Base-by-base conservation (phyloP, 192 early-diverging fungal species). In the Coemansia umbellata region DNA sequence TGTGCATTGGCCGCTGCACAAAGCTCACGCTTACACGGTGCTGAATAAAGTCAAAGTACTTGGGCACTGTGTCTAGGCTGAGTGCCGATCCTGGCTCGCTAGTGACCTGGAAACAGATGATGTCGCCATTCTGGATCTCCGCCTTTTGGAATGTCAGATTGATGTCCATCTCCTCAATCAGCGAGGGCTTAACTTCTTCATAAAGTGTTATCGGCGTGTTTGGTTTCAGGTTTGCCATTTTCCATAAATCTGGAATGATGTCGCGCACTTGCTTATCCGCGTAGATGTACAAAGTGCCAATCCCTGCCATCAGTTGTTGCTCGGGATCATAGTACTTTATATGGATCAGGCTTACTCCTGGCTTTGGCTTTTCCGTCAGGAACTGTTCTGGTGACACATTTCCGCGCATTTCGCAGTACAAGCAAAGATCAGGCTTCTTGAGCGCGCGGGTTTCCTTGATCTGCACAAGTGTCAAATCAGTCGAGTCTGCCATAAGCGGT, bases 71-170 rank as follows among this genome's bases (percentile, higher is more conserved):
- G 36, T 47, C 37, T 31, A 51, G 24, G 24, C 17, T 26, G 24
- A 14, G 14, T 6, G 24, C 43, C 1, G 32, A 30, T 2, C 22
- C 48, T 28, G 40, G 39, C 1, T 39, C 47, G 10, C 8, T 44
- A 0, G 17, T 10, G 19, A 47, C 31, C 21, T 67, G 69, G 66
- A 88, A 85, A 55, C 82, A 87, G 48, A 99, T 82, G 48, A 99
- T 97, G 61, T 99, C 96, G 26, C 96, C 96, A 48, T 88, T 87
- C 63, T 91, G 86, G 40, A 99, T 84, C 63, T 99, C 96, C 11
- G 88, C 84, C 24, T 68, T 43, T 2, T 42, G 39, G 67, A 94
- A 94, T 1, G 88, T 88, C 26, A 50, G 26, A 26, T 78, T 69
- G 9, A 57, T 28, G 48, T 90, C 85, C 74, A 91, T 83, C 22